Evolutionary conservation across 1,139 yeast species (phyloP), one percentile per base, ranked within the genome.

Genomic region (Kluyveromyces sp.): DNA sequence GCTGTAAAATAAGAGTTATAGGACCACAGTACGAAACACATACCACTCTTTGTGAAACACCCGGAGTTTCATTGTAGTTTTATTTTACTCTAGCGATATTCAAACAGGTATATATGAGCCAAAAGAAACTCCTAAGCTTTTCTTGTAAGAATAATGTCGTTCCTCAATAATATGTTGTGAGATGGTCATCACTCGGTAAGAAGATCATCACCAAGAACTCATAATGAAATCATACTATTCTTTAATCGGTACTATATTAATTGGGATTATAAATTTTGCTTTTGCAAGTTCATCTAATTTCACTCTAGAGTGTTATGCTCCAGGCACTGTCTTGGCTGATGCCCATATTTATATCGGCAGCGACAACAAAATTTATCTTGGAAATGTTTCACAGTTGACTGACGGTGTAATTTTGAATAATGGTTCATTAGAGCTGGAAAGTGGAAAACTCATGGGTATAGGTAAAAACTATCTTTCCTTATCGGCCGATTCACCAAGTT

Each of bases 401-500:
- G 3, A 8, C 4, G 41, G 41, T 5, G 8, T 30, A 4, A 34
- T 38, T 38, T n/a, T 38, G 32, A 15, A 25, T n/a, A 38, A 38
- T 26, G 41, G 41, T n/a, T 38, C 41, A 4, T 38, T 38, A 26
- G 10, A 30, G 27, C 8, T 38, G 34, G 41, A 38, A 4, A 34
- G 21, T 25, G 41, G 34, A 10, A 28, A 30, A 21, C 26, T 38
- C 6, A 26, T 38, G 27, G 41, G 41, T 38, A 38, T 38, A 25
- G 41, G 41, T 38, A 38, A 38, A n/a, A 38, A 38, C 41, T 38
- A n/a, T 27, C 26, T 38, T 2, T 38, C 41, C 6, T 25, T 38
- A 21, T 6, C 4, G 8, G 29, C 41, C 7, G 41, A 21, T 21
- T 38, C 41, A n/a, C 4, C 33, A n/a, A 38, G 41, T 28, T 38